Percentiles rank a stretch among this genome's conserved stretches.
These are phyloP conservation scores for Mycena floridula DNA, from an alignment of 768 basidiomycete genomes.

Conservation along the genomic window DNA sequence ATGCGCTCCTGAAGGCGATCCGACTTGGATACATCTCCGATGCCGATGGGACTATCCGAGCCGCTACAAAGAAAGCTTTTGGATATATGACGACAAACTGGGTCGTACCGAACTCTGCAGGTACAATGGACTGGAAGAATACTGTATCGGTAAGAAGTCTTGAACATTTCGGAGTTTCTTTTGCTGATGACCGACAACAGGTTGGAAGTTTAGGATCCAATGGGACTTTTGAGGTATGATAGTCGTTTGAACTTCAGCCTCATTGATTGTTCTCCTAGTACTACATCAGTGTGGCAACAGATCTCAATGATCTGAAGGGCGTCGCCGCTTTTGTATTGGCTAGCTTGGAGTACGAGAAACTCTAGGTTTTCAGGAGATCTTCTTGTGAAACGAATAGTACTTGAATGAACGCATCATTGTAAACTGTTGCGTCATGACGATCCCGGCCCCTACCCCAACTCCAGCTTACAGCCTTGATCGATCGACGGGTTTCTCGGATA, in stretches of 20 bases:
- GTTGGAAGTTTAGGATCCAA: slow-evolving; percentile 24
- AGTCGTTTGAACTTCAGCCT: neutral
- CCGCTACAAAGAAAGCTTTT: slow-evolving; percentile 36
- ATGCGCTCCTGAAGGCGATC: slow-evolving; percentile 37
- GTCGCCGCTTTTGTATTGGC: slow-evolving; percentile 40
- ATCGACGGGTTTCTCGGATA: too few relatives aligned
- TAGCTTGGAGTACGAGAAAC: slow-evolving; percentile 35
- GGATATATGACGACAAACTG: slow-evolving; percentile 32
- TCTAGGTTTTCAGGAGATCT: neutral
- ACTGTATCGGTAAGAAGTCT: slow-evolving; percentile 31
- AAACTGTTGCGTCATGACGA: neutral
- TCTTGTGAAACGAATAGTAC: neutral
- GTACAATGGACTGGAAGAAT: slow-evolving; percentile 40
- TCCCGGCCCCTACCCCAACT: neutral
- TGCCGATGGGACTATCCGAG: slow-evolving; percentile 26
- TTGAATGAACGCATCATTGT: neutral
- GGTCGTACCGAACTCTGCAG: slow-evolving; percentile 34
- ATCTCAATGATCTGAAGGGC: slow-evolving; percentile 42
- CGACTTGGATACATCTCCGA: slow-evolving; percentile 35
- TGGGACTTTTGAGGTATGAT: slow-evolving; percentile 32
- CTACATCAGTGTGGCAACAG: slow-evolving; percentile 31
- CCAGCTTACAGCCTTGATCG: neutral
- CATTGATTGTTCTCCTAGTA: slow-evolving; percentile 21
- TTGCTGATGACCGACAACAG: neutral
- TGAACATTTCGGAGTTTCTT: neutral